Evolutionary conservation across 2,329 filamentous ascomycete species (phyloP).

Genomic region (Penicillium freii): DNA sequence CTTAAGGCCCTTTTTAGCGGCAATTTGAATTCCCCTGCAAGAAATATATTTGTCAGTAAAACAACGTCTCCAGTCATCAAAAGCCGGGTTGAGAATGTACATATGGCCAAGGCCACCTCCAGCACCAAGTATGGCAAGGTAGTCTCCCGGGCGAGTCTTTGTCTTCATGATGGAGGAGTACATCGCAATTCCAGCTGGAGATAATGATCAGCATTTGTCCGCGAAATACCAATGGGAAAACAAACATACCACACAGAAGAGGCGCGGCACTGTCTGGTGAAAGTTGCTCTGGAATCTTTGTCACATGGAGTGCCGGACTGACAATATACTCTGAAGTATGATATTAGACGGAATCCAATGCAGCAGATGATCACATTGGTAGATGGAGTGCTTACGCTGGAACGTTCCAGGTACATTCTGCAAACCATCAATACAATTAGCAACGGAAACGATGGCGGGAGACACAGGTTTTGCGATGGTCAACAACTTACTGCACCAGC

Average conservation of each 20-base stretch:
- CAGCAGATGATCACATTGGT: not conserved
- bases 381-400: conserved; percentile 27
- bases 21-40: conserved; percentile 40
- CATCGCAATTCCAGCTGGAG: conserved; percentile 38
- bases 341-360: not conserved
- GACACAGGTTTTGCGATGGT: not conserved
- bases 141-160: conserved; percentile 35
- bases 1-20: conserved; percentile 35
- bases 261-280: conserved; percentile 36
- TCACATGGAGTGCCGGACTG: conserved; percentile 37
- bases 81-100: conserved; percentile 19
- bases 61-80: not conserved
- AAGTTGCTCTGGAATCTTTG: conserved; percentile 35
- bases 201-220: not conserved
- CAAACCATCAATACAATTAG: not conserved
- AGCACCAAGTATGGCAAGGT: conserved; percentile 38
- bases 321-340: conserved; percentile 33
- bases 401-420: conserved; percentile 42
- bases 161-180: conserved; percentile 42
- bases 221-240: not conserved
- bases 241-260: conserved; percentile 37
- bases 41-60: not conserved
- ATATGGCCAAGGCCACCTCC: conserved; percentile 43
- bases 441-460: not conserved
- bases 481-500: conserved; percentile 33